phyloP scores from a whole-genome alignment of 1,139 yeast genomes.

The Debaryomyces coudertii region DNA sequence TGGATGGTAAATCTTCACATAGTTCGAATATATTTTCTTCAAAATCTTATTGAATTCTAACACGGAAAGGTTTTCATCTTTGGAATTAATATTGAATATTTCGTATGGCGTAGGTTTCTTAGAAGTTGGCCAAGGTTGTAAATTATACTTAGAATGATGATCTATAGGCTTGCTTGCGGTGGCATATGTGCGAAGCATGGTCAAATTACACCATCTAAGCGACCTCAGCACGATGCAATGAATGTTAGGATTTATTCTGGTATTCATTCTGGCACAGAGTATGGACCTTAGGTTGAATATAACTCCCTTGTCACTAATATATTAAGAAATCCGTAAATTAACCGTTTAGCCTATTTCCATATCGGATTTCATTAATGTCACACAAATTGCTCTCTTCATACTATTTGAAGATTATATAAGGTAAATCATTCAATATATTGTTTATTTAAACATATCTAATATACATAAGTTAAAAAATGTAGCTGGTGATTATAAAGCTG shows the following conservation, averaged over 20 bases:
- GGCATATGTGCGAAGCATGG: constrained; percentile 10
- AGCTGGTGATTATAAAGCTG: constrained; percentile 18
- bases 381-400: background rate
- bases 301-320: background rate
- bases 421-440: background rate
- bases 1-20: constrained; percentile 87
- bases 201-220: background rate
- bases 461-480: background rate
- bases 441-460: background rate
- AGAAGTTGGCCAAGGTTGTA: constrained; percentile 60
- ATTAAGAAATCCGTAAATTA: background rate
- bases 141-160: constrained; percentile 26
- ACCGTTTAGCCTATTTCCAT: background rate
- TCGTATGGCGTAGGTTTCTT: constrained; percentile 76
- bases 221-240: background rate
- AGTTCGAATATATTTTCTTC: constrained; percentile 58
- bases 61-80: constrained; percentile 24
- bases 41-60: constrained; percentile 48
- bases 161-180: constrained; percentile 18
- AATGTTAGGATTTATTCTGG: background rate
- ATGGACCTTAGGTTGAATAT: background rate
- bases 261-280: background rate
- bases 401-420: background rate
- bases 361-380: background rate
- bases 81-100: constrained; percentile 51